These are phyloP conservation scores for Thalassiosira ordinaria DNA, from an alignment of 352 stramenopile species.

Conservation along the genomic window DNA sequence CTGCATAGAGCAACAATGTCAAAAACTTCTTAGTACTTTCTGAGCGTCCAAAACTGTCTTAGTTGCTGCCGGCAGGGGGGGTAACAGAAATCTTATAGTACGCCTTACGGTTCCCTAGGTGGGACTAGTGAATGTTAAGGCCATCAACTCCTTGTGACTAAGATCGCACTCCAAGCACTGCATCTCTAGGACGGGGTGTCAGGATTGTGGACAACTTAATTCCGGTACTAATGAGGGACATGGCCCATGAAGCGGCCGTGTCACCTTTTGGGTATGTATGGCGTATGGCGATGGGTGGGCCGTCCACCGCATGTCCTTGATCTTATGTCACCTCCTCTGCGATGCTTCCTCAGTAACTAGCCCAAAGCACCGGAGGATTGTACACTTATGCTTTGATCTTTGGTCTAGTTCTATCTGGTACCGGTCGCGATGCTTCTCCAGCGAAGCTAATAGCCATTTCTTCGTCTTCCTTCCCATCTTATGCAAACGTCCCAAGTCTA, in stretches of 20 bases:
- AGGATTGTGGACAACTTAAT: not conserved
- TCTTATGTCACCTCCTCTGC: not conserved
- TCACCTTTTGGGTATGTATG: not conserved
- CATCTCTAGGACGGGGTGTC: not conserved
- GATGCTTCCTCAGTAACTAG: not conserved
- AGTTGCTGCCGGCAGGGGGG: no score
- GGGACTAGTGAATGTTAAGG: not conserved
- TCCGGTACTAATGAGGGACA: not conserved
- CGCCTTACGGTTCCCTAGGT: not conserved
- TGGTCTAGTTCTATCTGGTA: not conserved
- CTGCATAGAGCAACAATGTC: no score
- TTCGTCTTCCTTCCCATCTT: not conserved
- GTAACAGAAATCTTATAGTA: conserved; percentile 3
- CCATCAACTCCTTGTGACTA: not conserved
- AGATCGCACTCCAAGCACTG: not conserved
- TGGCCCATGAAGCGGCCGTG: not conserved
- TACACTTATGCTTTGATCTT: not conserved
- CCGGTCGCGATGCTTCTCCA: not conserved
- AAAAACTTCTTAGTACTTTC: no score
- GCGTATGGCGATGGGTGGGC: not conserved
- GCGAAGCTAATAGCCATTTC: not conserved
- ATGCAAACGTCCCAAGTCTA: not conserved
- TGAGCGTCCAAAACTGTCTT: no score
- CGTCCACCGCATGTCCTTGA: not conserved
- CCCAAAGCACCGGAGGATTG: not conserved